Conservation (phyloP, 768 basidiomycete species). For the Lentinula detonsa region DNA sequence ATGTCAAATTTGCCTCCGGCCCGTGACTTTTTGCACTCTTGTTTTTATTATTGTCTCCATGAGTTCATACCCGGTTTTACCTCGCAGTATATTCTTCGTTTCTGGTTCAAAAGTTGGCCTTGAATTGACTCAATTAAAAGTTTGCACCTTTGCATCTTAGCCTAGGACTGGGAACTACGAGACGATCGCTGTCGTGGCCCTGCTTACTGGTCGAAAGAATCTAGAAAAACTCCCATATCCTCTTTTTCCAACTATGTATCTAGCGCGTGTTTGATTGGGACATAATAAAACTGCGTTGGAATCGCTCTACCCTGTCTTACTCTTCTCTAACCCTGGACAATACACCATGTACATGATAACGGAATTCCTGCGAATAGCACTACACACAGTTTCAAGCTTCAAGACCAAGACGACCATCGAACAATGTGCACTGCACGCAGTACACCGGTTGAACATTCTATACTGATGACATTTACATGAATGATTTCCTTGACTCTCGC, state of each 20-base stretch:
- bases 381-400: no score
- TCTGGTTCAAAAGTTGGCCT: no score
- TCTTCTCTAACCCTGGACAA: conserved; percentile 1
- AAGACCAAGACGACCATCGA: no score
- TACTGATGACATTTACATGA: no score
- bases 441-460: no score
- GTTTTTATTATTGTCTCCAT: neutral
- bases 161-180: no score
- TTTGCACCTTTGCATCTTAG: no score
- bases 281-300: neutral
- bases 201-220: neutral
- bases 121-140: no score
- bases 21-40: neutral
- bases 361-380: conserved; percentile 6
- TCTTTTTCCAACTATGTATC: neutral
- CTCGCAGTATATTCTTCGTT: neutral
- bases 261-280: neutral
- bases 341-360: conserved; percentile 8
- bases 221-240: neutral
- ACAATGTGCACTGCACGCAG: no score
- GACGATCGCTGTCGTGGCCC: neutral
- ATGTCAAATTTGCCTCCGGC: neutral
- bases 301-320: neutral
- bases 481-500: no score
- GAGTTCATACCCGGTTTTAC: neutral